phyloP scores from a whole-genome alignment of 495 filamentous ascomycete species.

The Aspergillus indologenus region DNA sequence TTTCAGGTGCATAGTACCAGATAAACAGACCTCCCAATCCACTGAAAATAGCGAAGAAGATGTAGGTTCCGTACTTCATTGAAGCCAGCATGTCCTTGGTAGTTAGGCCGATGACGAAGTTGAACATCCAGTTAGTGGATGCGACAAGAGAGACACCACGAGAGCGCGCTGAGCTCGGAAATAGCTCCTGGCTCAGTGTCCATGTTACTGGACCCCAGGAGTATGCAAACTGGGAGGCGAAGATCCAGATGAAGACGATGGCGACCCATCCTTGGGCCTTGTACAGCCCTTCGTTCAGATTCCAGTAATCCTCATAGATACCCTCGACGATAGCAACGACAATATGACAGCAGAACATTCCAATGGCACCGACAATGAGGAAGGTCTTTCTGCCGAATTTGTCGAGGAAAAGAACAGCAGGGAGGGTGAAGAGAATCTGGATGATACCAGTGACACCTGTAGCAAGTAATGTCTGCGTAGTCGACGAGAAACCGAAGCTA shows the following conservation, averaged over 20 bases:
- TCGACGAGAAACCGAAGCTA: slow-evolving; percentile 29
- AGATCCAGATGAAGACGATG: slow-evolving; percentile 44
- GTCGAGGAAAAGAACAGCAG: slow-evolving; percentile 68
- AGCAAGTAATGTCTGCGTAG: slow-evolving; percentile 57
- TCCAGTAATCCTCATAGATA: slow-evolving; percentile 33
- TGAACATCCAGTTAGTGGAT: slow-evolving; percentile 46
- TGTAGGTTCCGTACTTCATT: slow-evolving; percentile 44
- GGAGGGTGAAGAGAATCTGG: slow-evolving; percentile 65
- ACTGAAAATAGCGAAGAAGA: slow-evolving; percentile 48
- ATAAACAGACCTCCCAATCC: slow-evolving; percentile 46
- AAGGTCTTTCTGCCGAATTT: slow-evolving; percentile 66
- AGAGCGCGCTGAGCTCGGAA: slow-evolving; percentile 39
- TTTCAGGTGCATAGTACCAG: slow-evolving; percentile 53
- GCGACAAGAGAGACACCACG: slow-evolving; percentile 37
- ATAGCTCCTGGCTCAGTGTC: slow-evolving; percentile 42
- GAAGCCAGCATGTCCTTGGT: slow-evolving; percentile 37
- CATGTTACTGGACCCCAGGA: slow-evolving; percentile 40
- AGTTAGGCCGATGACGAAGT: slow-evolving; percentile 43
- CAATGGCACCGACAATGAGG: slow-evolving; percentile 66
- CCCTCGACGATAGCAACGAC: slow-evolving; percentile 41
- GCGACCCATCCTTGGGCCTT: slow-evolving; percentile 38
- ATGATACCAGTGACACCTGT: slow-evolving; percentile 69
- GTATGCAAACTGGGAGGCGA: slow-evolving; percentile 42
- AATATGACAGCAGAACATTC: slow-evolving; percentile 59
- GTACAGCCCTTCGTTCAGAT: slow-evolving; percentile 21